Base-by-base conservation (phyloP, 371 early-diverging fungal species). In the Dichotomocladium elegans region DNA sequence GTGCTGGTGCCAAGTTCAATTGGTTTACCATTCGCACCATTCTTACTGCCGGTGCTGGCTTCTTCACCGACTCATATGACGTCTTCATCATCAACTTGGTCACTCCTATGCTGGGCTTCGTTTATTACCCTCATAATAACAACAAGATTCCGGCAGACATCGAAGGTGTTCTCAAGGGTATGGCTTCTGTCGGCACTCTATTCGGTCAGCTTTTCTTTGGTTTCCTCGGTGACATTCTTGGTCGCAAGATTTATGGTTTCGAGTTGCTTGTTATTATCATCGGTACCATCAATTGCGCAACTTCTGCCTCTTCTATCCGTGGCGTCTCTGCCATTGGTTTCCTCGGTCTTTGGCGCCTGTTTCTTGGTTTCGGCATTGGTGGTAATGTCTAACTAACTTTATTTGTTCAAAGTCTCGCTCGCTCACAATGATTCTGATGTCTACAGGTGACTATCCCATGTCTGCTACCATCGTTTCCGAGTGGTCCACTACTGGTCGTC, bases 11-110 rank as follows among this genome's bases (percentile, higher is more conserved):
- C 55, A 57, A 65, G 17, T 69, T 72, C 69, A 74, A 74, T 51
- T 88, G 89, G 89, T 90, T 89, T 67, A 91, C 92, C 58, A 59
- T 91, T 41, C 82, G 88, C 47, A 86, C 94, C 27, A 84, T 88
- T 66, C 59, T 92, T 31, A 90, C 92, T 22, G 81, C 92, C 2
- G 94, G 94, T 41, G 78, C 86, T 45, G 93, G 94, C 55, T 92
- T 91, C 77, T 90, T 89, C 62, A 92, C 92, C 19, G 92, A 92
- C 66, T 86, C 91, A 14, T 91, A 92, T 70, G 92, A 94, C 80
- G 79, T 91, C 31, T 94, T 93, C 56, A 85, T 87, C 50, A 92
- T 92, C 66, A 86, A 86, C 62, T 66, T 91, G 61, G 86, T 87
- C 47, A 77, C 89, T 3, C 79, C 87, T 17, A 91, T 91, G 88